Percentiles rank a stretch among this genome's conserved stretches.
These are phyloP conservation scores for Articulospora tetracladia DNA, from an alignment of 495 filamentous ascomycete species.

Conservation along the genomic window DNA sequence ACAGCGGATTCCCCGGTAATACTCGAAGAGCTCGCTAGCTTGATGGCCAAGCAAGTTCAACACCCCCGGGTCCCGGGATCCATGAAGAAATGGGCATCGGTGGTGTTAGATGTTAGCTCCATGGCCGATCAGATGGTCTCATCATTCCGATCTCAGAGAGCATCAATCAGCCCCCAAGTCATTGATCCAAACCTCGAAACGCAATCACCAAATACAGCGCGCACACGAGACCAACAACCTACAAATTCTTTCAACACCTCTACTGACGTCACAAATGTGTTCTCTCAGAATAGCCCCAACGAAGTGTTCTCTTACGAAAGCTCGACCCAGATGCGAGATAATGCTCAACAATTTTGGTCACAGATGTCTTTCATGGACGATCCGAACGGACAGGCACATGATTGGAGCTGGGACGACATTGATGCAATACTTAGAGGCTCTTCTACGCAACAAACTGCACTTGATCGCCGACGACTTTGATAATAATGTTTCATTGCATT, in stretches of 20 bases:
- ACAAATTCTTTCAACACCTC: neutral
- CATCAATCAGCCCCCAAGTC: neutral
- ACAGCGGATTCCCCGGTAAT: neutral
- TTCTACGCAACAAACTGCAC: neutral
- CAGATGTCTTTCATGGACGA: constrained; percentile 13
- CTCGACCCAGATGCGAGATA: neutral
- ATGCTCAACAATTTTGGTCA: constrained; percentile 2
- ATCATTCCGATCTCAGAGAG: neutral
- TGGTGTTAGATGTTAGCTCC: constrained; percentile 2
- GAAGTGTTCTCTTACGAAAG: neutral
- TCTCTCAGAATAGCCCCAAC: neutral
- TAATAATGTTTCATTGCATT: neutral
- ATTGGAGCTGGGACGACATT: constrained; percentile 12
- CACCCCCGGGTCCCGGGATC: neutral
- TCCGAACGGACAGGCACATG: constrained; percentile 2
- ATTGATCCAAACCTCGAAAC: neutral
- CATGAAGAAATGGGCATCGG: constrained; percentile 2
- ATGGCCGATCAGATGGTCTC: constrained; percentile 8
- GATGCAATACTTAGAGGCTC: neutral
- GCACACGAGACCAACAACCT: neutral
- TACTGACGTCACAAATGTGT: neutral
- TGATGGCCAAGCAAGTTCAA: neutral
- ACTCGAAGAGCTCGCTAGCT: neutral
- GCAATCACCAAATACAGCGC: neutral
- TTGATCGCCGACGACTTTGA: neutral